Conservation (phyloP, 2,329 filamentous ascomycete genomes). For the Ceratocystis cubensis region DNA sequence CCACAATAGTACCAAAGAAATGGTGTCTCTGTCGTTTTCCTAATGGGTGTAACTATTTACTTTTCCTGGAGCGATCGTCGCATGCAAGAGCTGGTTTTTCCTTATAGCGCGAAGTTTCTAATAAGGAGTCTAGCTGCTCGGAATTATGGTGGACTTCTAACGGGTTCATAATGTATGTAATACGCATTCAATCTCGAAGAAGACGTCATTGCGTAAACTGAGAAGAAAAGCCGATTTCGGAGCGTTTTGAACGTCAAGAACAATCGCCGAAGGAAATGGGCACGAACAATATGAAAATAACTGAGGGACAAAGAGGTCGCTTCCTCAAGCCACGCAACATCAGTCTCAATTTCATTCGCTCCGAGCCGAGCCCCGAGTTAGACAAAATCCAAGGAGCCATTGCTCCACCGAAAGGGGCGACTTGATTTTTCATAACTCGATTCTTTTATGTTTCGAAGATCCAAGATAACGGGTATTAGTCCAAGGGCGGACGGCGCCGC, state of each 20-base stretch:
- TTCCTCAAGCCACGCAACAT: not conserved
- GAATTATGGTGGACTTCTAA: too few relatives aligned
- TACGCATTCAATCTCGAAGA: not conserved
- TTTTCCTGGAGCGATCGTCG: not conserved
- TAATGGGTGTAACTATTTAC: not conserved
- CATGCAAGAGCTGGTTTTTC: too few relatives aligned
- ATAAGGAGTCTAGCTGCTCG: not conserved
- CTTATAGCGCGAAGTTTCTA: not conserved
- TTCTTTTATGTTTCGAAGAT: slow-evolving; percentile 10
- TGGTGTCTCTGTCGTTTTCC: too few relatives aligned
- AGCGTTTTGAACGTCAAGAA: not conserved
- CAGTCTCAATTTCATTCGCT: not conserved
- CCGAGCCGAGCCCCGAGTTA: slow-evolving; percentile 8
- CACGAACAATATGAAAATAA: not conserved
- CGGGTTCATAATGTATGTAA: too few relatives aligned
- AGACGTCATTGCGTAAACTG: not conserved
- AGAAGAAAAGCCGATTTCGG: not conserved
- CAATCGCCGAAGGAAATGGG: not conserved
- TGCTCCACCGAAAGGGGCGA: not conserved
- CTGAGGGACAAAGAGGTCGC: not conserved
- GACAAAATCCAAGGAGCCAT: not conserved
- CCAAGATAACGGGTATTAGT: not conserved
- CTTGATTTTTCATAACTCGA: slow-evolving; percentile 7
- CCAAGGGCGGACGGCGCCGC: not conserved
- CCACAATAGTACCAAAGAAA: not conserved